Base-by-base conservation (phyloP, 2,329 filamentous ascomycete species). In the Xylariaceae sp. region DNA sequence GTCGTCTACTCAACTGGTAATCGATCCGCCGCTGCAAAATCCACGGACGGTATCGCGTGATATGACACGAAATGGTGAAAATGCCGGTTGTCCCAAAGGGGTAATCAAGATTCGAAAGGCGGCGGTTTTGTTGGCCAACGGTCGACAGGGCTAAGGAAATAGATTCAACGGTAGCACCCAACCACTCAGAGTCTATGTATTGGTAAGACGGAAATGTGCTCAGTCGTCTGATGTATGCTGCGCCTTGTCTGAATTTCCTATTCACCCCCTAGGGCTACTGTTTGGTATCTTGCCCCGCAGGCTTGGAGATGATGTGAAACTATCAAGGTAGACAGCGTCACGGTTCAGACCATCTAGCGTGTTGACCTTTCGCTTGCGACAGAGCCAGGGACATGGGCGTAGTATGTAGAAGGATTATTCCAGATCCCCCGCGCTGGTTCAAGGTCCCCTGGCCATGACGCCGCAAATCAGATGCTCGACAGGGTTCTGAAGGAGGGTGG, bases 381-480 rank as follows among this genome's bases (percentile, higher is more conserved):
- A 10, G 6, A n/a, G 10, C 42, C 17, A 32, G 49, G 35, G 19
- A 33, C 22, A 27, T 7, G 22, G 22, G 22, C 22, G 22, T 27
- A 32, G 36, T 35, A n/a, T 32, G 17, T n/a, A n/a, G n/a, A 43
- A 44, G 32, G 51, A 49, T 45, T 44, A 48, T 44, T 30, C 27
- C 44, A 49, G 32, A 45, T 48, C 53, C 35, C 53, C 48, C 44
- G 45, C 53, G 48, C 47, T 39, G 15, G 44, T 18, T 54, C 42
- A 54, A 43, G 48, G 51, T 51, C 45, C 38, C 45, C 39, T 47
- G 53, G 39, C 42, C 51, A 56, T 54, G 22, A 27, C 19, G 40
- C 49, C 38, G 27, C 54, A 47, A 54, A 54, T 56, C 36, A 38
- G 45, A 6, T 11, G 15, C 36, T 30, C 38, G 19, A 32, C 31